Evolutionary conservation across 2,329 filamentous ascomycete genomes (phyloP), one percentile per base, ranked within the genome.

Genomic region (Trichoderma koningiopsis): DNA sequence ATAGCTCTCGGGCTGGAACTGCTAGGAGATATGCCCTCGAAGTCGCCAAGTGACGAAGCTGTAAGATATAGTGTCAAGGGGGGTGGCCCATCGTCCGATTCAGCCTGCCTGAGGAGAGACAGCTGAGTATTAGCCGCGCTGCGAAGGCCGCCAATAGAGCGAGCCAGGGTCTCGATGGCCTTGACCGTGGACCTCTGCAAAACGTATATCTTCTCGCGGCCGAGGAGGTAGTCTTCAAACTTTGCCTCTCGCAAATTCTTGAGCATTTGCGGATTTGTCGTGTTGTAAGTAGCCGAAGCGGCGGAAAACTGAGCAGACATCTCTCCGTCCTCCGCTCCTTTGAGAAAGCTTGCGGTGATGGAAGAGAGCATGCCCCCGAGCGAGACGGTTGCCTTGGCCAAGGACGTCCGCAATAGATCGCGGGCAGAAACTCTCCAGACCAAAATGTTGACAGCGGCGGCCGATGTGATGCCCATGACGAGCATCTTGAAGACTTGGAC

Each of bases 101-200:
- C 59, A 27, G 81, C 83, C 76, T 94, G 90, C 68, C 89, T 88
- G 37, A 96, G 83, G 49, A 97, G 85, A 22, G 91, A 87, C 76
- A 97, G 96, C 76, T 97, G 94, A 33, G 94, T 93, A 69, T 90
- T 88, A 35, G 93, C 93, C 49, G 94, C 93, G 82, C 93, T 96
- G 72, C 92, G 87, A 74, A 97, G 82, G 6, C 93, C 94, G 78
- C 94, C 93, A 71, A 97, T 89, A 72, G 92, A 93, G 78, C 97
- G 94, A 14, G 92, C 89, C 49, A 97, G 85, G 60, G 88, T 89
- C 77, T 95, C 92, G 76, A 97, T 88, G 74, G 92, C 94, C 74
- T 91, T 90, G 60, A 94, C 91, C 3, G 97, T 85, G 33, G 87
- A 88, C 70, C 90, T 88, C 76, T 97, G 91, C 5, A 94, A 84